phyloP scores from a whole-genome alignment of 768 basidiomycete species.

The Pleurotus tuoliensis region DNA sequence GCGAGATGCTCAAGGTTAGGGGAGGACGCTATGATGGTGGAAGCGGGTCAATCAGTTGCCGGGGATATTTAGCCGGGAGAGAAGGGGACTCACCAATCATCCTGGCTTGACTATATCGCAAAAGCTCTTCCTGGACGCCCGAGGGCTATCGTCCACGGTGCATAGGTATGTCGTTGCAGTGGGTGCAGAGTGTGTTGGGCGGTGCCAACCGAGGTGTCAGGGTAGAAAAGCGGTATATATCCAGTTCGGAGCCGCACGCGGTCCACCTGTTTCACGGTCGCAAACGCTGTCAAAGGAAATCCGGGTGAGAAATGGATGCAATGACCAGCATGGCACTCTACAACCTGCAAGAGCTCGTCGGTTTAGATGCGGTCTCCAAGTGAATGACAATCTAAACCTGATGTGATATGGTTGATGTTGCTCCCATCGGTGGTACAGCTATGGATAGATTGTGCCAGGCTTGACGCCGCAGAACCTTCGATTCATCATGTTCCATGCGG shows the following conservation, averaged over 20 bases:
- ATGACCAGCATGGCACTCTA: conserved; percentile 1
- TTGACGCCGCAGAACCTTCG: neutral
- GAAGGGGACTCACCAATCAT: neutral
- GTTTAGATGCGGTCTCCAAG: conserved; percentile 1
- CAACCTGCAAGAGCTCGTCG: neutral
- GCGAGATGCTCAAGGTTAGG: conserved; percentile 24
- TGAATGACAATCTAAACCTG: neutral
- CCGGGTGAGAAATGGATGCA: neutral
- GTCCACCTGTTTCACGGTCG: conserved; percentile 8
- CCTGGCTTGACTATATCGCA: neutral
- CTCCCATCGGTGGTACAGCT: neutral
- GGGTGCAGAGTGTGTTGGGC: neutral
- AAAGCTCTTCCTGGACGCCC: conserved; percentile 4
- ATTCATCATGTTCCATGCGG: neutral
- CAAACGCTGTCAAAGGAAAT: conserved; percentile 4
- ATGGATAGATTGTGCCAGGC: neutral
- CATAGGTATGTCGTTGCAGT: neutral
- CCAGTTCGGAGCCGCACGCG: conserved; percentile 2
- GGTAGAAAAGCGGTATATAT: neutral
- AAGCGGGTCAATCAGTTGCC: conserved; percentile 7
- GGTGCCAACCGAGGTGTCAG: neutral
- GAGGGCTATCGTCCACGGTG: neutral
- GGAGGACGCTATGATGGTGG: neutral
- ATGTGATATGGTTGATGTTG: neutral
- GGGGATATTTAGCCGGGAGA: neutral